Percentiles rank a stretch among this genome's conserved stretches.
Conservation (phyloP, 495 filamentous ascomycete genomes). For the Tetracladium setigerum region DNA sequence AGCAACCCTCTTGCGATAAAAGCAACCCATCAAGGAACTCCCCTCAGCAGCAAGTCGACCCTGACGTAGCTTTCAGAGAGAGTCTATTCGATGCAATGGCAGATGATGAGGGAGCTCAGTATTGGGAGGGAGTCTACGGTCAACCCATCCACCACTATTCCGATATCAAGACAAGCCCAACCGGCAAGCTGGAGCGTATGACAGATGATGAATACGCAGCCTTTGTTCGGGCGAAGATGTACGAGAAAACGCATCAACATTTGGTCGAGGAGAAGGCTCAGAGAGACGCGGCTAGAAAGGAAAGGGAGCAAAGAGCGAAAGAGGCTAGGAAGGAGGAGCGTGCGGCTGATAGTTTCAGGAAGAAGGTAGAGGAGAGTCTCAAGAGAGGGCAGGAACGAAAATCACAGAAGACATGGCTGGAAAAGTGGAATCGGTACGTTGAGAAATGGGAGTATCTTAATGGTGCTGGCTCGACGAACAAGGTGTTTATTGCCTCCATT, state of each 20-base stretch:
- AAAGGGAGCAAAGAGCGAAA: slow-evolving; percentile 28
- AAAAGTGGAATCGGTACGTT: slow-evolving; percentile 57
- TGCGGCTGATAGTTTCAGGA: slow-evolving; percentile 34
- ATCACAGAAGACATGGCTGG: slow-evolving; percentile 19
- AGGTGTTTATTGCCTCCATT: slow-evolving; percentile 36
- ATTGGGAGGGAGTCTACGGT: slow-evolving; percentile 92
- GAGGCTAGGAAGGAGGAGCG: slow-evolving; percentile 38
- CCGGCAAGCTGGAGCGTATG: slow-evolving; percentile 74
- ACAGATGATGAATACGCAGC: slow-evolving; percentile 81
- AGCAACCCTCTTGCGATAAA: slow-evolving; percentile 40
- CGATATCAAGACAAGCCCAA: slow-evolving; percentile 25
- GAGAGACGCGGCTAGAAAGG: slow-evolving; percentile 33
- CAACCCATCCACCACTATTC: slow-evolving; percentile 76
- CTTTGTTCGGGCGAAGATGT: slow-evolving; percentile 84
- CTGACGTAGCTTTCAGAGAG: slow-evolving; percentile 76
- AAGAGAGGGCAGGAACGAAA: slow-evolving; percentile 21
- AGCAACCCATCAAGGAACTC: slow-evolving; percentile 38
- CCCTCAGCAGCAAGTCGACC: slow-evolving; percentile 36
- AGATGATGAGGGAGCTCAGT: slow-evolving; percentile 92
- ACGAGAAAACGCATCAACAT: slow-evolving; percentile 74
- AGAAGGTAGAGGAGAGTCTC: slow-evolving; percentile 28
- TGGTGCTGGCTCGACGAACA: slow-evolving; percentile 24
- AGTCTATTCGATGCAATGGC: slow-evolving; percentile 98
- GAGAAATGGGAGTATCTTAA: slow-evolving; percentile 50
- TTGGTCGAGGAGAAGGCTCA: slow-evolving; percentile 46